Evolutionary conservation across 805 yeast species (phyloP), one percentile per base, ranked within the genome.

Genomic region (Metschnikowia noctiluminum): DNA sequence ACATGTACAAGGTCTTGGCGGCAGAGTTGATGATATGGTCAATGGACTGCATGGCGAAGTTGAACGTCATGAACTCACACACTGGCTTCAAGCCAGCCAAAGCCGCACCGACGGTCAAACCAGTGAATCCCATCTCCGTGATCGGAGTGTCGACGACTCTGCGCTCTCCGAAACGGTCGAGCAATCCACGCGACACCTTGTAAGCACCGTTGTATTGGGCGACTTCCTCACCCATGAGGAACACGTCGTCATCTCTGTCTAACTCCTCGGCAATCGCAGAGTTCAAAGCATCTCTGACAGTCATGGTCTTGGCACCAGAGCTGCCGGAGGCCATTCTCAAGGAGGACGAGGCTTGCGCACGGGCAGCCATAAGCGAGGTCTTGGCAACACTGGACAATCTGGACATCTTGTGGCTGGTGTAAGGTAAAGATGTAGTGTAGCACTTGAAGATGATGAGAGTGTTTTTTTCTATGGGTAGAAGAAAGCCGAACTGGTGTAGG

Each of bases 151-250:
- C 97, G 53, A 91, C 80, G 51, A 91, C 85, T 74, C 97, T 84
- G 70, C 87, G 82, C 67, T 90, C 96, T 55, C 97, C 97, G 63
- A 90, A 91, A 68, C 95, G 82, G 73, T 94, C 99, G 64, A 94
- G 79, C 56, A 94, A 80, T 34, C 99, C 99, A 67, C 96, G 85
- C 56, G 98, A 87, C 56, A 94, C 86, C 78, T 94, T 94, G 78
- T 94, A 94, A 52, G 99, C 99, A 77, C 99, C 99, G 68, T 94
- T 91, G 76, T 94, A 94, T 72, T 92, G 98, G 40, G 96, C 99
- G 57, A 94, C 99, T 74, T 94, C 99, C 77, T 94, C 99, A 72
- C 99, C 99, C 81, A 94, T 87, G 61, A 94, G 71, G 78, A 89
- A 94, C 40, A 94, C 98, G 59, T 81, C 85, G 58, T 89, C 94